Base-by-base conservation (phyloP, 139 green algal genomes). In the Chlamydomonas sp. region DNA sequence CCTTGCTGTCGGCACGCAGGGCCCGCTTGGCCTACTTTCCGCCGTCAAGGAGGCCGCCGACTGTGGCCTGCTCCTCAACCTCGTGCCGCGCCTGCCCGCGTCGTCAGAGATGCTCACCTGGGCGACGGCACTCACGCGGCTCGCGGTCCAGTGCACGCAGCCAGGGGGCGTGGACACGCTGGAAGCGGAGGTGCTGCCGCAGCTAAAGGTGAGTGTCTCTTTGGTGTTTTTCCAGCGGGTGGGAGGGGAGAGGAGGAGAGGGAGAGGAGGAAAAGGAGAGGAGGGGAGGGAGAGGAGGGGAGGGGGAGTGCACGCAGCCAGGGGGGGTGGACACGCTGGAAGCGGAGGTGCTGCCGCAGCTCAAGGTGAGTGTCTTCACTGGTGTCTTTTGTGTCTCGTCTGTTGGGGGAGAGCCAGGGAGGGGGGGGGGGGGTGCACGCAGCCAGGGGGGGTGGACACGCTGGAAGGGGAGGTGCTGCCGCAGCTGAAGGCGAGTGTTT, bases 391-490 rank as follows among this genome's bases (percentile, higher is more conserved):
- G n/a, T n/a, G n/a, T n/a, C n/a, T n/a, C n/a, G n/a, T n/a, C n/a
- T n/a, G n/a, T n/a, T n/a, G n/a, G n/a, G n/a, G n/a, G n/a, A n/a
- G n/a, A n/a, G n/a, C n/a, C n/a, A n/a, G n/a, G n/a, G n/a, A n/a
- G n/a, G n/a, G n/a, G n/a, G n/a, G n/a, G n/a, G n/a, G n/a, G n/a
- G n/a, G 75, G 16, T 87, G 81, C 70, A 72, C 77, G 3, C 61
- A 72, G 57, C 68, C 76, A 0, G 76, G 71, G 29, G 60, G 65
- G 29, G 35, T 71, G 63, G 48, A 48, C 59, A 74, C 67, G 1
- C 59, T 87, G 47, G 81, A 84, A 39, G 13, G 39, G 22, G 73
- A 87, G 48, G 65, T 87, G 67, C 70, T 87, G 60, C 81, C 81
- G 10, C 67, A 62, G n/a, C 48, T 87, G 43, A 66, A 83, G 69